Base-by-base conservation (phyloP, 202 grass and related monocot genomes). In the Elaeis oleifera region DNA sequence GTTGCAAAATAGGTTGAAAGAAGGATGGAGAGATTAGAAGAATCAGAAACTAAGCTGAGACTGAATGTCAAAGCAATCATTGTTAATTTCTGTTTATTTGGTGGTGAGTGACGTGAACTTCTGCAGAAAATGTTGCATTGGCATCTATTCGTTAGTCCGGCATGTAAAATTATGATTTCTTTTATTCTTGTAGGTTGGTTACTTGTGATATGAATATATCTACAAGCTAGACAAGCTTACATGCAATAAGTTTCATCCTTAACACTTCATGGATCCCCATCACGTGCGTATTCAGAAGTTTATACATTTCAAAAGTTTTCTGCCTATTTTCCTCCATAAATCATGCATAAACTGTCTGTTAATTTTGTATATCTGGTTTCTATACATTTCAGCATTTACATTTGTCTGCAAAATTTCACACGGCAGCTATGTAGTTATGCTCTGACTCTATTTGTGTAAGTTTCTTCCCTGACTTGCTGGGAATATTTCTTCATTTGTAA, bases 201-300 rank as follows among this genome's bases (percentile, higher is more conserved):
- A 56, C 53, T 53, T 84, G 23, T 84, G 81, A 75, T 84, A 78
- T 52, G 60, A 63, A 18, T 84, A 78, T 25, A 78, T 84, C 55
- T 84, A 84, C 74, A 73, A 74, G 55, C 64, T 84, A 63, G 81
- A 84, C 59, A 84, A 84, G 53, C 31, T 75, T 53, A 71, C 36
- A 25, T 84, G 78, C 64, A 84, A 84, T 52, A 84, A 74, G 56
- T 70, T 74, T 49, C 81, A 84, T 74, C 81, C 81, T 28, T 84
- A 20, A 84, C 53, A 84, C 81, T 36, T 84, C 81, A 58, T 84
- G 81, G 81, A 84, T 84, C 22, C 81, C 81, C 52, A 84, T 84
- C 55, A 84, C 81, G 81, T 83, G 56, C 6, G 76, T 48, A 68
- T 68, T 44, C 0, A 16, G 44, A 64, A 39, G 49, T 44, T 6